Conservation (phyloP, 768 basidiomycete genomes). For the Psilocybe tampanensis region DNA sequence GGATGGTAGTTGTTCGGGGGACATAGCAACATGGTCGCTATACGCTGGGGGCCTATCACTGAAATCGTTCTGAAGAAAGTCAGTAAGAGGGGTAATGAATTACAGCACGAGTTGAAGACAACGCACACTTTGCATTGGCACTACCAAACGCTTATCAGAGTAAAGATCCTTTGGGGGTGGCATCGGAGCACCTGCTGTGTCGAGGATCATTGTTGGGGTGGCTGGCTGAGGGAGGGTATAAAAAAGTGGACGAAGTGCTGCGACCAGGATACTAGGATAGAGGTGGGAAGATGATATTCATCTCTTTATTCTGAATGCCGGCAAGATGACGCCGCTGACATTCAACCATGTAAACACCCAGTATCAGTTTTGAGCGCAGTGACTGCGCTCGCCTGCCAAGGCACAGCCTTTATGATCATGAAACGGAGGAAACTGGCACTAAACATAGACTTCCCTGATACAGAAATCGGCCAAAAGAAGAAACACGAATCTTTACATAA, state of each 20-base stretch:
- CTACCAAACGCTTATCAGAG: neutral
- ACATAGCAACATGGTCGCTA: neutral
- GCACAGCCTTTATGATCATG: neutral
- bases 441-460: too few relatives aligned
- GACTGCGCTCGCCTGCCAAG: neutral
- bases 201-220: neutral
- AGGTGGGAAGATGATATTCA: too few relatives aligned
- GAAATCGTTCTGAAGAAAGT: neutral
- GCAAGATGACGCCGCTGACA: too few relatives aligned
- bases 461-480: too few relatives aligned
- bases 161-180: neutral
- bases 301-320: too few relatives aligned
- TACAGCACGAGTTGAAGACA: too few relatives aligned
- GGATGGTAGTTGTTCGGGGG: neutral
- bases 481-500: too few relatives aligned
- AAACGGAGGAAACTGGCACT: too few relatives aligned
- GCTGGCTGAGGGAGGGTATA: neutral
- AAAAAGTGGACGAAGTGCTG: neutral
- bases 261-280: neutral
- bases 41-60: slow-evolving; percentile 29
- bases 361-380: neutral
- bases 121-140: neutral
- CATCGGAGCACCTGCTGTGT: neutral
- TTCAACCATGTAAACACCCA: too few relatives aligned
- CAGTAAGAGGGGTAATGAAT: neutral